Percentiles rank a stretch among this genome's conserved stretches.
Evolutionary conservation across 164 flowering plant genomes (phyloP).

Genomic region (Berberis thunbergii): DNA sequence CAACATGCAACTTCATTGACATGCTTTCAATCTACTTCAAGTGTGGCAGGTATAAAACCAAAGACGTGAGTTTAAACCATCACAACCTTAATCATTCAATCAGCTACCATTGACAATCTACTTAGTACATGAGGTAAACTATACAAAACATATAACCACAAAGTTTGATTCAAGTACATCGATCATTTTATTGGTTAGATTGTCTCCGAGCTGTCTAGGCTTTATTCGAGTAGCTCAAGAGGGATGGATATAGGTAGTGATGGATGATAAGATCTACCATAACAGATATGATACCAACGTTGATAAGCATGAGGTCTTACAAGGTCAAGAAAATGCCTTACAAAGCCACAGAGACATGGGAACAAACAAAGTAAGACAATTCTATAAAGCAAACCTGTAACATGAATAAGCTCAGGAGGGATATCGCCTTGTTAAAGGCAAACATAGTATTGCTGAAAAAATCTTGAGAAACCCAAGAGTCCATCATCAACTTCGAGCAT

Average conservation of each 20-base stretch:
- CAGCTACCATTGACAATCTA: no score
- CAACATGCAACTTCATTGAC: no score
- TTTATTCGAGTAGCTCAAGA: constrained; percentile 52
- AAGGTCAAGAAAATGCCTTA: constrained; percentile 96
- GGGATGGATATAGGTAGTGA: constrained; percentile 76
- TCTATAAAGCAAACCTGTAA: background rate
- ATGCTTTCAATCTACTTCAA: no score
- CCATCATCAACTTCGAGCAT: no score
- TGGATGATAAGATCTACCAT: constrained; percentile 9
- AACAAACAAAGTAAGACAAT: constrained; percentile 9
- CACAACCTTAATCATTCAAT: no score
- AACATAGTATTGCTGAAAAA: background rate
- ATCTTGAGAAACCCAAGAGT: background rate
- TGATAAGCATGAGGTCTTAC: constrained; percentile 51
- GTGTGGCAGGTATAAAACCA: no score
- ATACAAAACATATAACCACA: no score
- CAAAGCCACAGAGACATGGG: constrained; percentile 69
- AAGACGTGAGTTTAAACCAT: no score
- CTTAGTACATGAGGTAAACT: no score
- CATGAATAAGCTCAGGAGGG: constrained; percentile 68
- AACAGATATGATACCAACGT: background rate
- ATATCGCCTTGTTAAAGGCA: constrained; percentile 47
- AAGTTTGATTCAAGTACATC: no score
- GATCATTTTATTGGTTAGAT: no score
- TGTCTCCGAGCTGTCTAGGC: no score